phyloP scores from a whole-genome alignment of 352 stramenopile genomes.

The Globisporangium cederbergense region DNA sequence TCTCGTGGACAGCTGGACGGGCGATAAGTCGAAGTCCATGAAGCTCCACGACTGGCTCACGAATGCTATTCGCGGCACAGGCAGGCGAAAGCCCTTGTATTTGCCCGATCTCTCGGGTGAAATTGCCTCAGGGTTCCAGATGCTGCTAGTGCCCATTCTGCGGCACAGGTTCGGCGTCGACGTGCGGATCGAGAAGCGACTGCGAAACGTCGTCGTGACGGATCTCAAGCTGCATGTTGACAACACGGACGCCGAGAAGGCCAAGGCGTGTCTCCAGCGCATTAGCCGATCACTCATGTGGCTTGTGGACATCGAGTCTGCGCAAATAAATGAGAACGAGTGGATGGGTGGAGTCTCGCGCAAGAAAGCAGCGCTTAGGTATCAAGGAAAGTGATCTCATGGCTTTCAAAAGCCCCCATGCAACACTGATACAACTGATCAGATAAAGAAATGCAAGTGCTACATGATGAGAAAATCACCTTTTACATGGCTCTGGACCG shows the following conservation, averaged over 20 bases:
- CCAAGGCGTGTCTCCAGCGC: slow-evolving; percentile 40
- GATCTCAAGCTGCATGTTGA: slow-evolving; percentile 51
- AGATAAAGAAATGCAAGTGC: background rate
- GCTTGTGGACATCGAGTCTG: slow-evolving; percentile 43
- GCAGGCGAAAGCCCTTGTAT: slow-evolving; percentile 49
- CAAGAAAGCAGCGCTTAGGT: slow-evolving; percentile 26
- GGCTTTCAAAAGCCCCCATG: background rate
- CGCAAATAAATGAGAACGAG: slow-evolving; percentile 39
- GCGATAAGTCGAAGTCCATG: slow-evolving; percentile 72
- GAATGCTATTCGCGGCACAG: slow-evolving; percentile 57
- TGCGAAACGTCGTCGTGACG: slow-evolving; percentile 60
- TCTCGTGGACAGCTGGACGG: slow-evolving; percentile 63
- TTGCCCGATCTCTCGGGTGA: slow-evolving; percentile 59
- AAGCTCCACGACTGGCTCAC: slow-evolving; percentile 67
- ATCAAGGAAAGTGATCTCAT: slow-evolving; percentile 1
- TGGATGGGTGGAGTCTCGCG: slow-evolving; percentile 31
- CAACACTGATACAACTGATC: background rate
- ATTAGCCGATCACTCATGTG: slow-evolving; percentile 53
- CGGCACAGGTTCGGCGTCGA: slow-evolving; percentile 50
- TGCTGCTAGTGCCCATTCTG: slow-evolving; percentile 60
- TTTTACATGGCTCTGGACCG: slow-evolving; percentile 12
- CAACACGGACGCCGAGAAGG: slow-evolving; percentile 21
- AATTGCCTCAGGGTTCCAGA: slow-evolving; percentile 56
- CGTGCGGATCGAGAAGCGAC: slow-evolving; percentile 52
- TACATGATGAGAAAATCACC: background rate